Conservation (phyloP, 345 rosid genomes). For the Psidium friedrichsthalianum region DNA sequence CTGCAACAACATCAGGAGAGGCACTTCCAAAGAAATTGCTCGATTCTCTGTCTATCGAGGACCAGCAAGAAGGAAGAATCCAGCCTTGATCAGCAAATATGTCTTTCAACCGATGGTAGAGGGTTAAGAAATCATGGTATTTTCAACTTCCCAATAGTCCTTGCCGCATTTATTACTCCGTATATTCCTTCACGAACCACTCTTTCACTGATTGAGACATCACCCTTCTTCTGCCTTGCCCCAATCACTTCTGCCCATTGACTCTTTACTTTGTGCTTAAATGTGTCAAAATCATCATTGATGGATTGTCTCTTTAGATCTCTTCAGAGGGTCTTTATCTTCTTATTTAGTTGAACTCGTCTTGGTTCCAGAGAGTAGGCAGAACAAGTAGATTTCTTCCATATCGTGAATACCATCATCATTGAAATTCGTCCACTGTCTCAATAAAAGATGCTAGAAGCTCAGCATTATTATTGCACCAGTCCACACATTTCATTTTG, state of each 20-base stretch:
- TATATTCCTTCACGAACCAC: conserved; percentile 86
- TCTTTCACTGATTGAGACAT: conserved; percentile 87
- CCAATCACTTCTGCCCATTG: conserved; percentile 84
- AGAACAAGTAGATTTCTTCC: conserved; percentile 89
- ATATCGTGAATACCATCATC: conserved; percentile 91
- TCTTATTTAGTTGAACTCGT: too few species aligned
- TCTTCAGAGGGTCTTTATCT: conserved; percentile 46
- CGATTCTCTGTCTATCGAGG: conserved; percentile 70
- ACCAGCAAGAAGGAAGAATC: conserved; percentile 85
- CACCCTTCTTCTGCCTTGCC: conserved; percentile 85
- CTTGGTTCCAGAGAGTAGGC: conserved; percentile 58
- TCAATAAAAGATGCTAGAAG: too few species aligned
- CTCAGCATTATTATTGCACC: too few species aligned
- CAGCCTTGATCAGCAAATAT: conserved; percentile 66
- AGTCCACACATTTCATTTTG: too few species aligned
- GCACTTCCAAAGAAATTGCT: conserved; percentile 73
- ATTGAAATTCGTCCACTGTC: too few species aligned
- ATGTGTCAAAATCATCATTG: conserved; percentile 27
- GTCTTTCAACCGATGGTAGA: conserved; percentile 70
- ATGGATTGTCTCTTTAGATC: too few species aligned
- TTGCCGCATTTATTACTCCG: conserved; percentile 69
- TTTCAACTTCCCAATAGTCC: conserved; percentile 84
- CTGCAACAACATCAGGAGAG: conserved; percentile 71
- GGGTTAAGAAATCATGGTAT: conserved; percentile 85
- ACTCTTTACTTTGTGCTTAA: conserved; percentile 20